These are phyloP conservation scores for Metarhizium robertsii DNA, from an alignment of 2,329 filamentous ascomycete genomes.

Conservation along the genomic window DNA sequence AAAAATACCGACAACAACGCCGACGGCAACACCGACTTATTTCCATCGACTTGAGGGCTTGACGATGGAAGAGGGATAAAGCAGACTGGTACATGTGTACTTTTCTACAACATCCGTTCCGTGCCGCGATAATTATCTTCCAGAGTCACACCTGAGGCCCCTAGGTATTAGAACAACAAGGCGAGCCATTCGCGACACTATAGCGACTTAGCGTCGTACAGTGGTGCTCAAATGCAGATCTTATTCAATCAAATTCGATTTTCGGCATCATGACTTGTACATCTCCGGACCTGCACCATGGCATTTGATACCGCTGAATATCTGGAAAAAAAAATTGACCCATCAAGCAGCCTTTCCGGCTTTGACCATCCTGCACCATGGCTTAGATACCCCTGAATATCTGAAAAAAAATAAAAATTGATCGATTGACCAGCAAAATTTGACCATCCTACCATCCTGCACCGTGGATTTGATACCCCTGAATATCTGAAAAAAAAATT, in stretches of 20 bases:
- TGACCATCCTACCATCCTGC: constrained; percentile 39
- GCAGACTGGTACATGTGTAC: not conserved
- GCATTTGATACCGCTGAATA: constrained; percentile 31
- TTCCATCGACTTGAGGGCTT: constrained; percentile 19
- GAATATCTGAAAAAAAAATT: constrained; percentile 22
- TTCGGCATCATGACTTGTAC: constrained; percentile 26
- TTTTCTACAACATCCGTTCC: not conserved
- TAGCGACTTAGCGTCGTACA: constrained; percentile 13
- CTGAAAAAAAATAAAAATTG: constrained; percentile 3
- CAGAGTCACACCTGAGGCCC: constrained; percentile 3
- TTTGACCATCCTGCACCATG: constrained; percentile 36
- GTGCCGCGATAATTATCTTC: not conserved
- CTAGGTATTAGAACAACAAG: constrained; percentile 13
- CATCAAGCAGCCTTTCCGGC: too few species aligned
- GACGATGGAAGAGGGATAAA: constrained; percentile 7
- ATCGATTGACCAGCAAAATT: too few species aligned
- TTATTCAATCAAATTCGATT: constrained; percentile 29
- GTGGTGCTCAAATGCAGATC: constrained; percentile 26
- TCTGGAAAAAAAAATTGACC: constrained; percentile 11
- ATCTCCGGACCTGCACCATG: constrained; percentile 32
- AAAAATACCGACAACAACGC: not conserved
- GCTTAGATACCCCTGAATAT: constrained; percentile 32
- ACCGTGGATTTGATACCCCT: constrained; percentile 30
- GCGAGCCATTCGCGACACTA: constrained; percentile 24
- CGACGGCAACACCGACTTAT: constrained; percentile 12